Conservation (phyloP, 2,329 filamentous ascomycete genomes). For the Calycina herbarum region DNA sequence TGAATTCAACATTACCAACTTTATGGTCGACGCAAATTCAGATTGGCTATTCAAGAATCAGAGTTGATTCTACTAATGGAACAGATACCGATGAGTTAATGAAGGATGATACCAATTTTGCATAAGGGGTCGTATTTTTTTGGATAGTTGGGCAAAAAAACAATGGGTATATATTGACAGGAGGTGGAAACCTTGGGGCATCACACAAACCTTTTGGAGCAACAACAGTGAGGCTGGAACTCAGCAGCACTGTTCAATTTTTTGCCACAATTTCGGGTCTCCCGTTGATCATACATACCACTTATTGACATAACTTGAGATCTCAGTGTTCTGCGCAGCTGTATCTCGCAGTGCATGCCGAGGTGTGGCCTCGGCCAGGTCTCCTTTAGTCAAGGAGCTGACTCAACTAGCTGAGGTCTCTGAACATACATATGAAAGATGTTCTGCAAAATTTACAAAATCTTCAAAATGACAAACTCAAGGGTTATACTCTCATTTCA, state of each 20-base stretch:
- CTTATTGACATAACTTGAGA: neutral
- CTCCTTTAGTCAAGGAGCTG: neutral
- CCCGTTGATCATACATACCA: neutral
- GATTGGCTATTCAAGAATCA: slow-evolving; percentile 70
- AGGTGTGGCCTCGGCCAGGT: neutral
- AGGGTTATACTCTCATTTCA: neutral
- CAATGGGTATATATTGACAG: neutral
- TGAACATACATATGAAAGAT: slow-evolving; percentile 3
- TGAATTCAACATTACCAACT: slow-evolving; percentile 77
- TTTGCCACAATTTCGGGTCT: neutral
- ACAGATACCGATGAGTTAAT: neutral
- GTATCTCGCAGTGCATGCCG: neutral
- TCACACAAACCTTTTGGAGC: neutral
- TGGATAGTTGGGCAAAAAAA: neutral
- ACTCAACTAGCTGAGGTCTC: neutral
- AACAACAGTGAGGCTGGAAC: neutral
- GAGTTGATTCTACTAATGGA: slow-evolving; percentile 22
- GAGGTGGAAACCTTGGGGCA: neutral
- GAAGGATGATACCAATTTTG: slow-evolving; percentile 3
- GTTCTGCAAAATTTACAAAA: neutral
- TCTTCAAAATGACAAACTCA: neutral
- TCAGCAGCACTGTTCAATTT: neutral
- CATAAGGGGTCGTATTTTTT: neutral
- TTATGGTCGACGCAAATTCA: slow-evolving; percentile 71
- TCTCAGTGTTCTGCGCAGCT: neutral